A percentile compares a stretch with the other conserved stretches of the same genome.
Evolutionary conservation across 139 green algal genomes (phyloP).

Genomic region (Tetradesmus obliquus): DNA sequence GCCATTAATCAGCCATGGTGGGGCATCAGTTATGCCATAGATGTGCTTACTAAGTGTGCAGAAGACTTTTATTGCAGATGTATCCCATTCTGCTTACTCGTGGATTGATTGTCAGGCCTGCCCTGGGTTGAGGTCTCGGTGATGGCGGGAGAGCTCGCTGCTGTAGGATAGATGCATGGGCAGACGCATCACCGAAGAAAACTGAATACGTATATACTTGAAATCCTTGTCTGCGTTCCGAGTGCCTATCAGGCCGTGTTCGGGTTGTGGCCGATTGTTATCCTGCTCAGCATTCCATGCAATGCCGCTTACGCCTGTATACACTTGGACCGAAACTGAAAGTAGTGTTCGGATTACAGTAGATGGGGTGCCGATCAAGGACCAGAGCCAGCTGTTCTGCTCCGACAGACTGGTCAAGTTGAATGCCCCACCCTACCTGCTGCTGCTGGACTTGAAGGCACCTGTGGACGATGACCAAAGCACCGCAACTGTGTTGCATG

Average conservation of each 20-base stretch:
- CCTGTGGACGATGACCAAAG: constrained; percentile 62
- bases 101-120: not conserved
- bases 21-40: no score
- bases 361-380: constrained; percentile 50
- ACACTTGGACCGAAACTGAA: constrained; percentile 68
- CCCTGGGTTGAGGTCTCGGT: not conserved
- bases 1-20: no score
- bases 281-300: not conserved
- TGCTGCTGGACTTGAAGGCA: constrained; percentile 68
- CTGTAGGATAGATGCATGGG: not conserved
- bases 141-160: not conserved
- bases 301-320: constrained; percentile 70
- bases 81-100: no score
- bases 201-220: no score
- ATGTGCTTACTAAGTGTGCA: no score
- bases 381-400: constrained; percentile 64
- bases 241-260: not conserved
- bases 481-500: constrained; percentile 51
- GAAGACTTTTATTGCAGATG: no score
- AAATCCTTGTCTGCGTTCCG: no score
- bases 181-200: not conserved
- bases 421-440: constrained; percentile 72
- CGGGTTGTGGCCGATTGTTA: not conserved
- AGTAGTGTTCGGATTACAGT: constrained; percentile 55
- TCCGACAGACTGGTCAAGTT: constrained; percentile 74